Conservation (phyloP, 1,284 basidiomycete species). For the Athelia sp. region DNA sequence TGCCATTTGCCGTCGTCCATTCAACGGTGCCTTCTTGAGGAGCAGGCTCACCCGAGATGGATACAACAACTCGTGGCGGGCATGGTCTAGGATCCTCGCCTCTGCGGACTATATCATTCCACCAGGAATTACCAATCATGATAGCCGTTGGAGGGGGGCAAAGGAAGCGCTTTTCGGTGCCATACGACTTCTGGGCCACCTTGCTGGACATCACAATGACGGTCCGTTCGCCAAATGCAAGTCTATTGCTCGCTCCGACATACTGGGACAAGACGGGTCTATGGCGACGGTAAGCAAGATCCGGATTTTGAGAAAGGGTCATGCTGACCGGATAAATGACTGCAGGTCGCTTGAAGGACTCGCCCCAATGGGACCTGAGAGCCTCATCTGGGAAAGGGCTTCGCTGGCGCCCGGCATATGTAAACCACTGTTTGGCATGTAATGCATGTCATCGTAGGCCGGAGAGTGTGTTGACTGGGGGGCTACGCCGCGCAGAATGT, state of each 20-base stretch:
- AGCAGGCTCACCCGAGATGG: conserved; percentile 85
- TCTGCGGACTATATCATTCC: conserved; percentile 69
- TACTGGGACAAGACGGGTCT: conserved; percentile 83
- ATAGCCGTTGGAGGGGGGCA: conserved; percentile 95
- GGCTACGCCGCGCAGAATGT: conserved; percentile 59
- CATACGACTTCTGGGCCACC: conserved; percentile 96
- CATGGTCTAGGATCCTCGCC: conserved; percentile 71
- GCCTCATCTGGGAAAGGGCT: conserved; percentile 58
- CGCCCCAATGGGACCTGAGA: conserved; percentile 50
- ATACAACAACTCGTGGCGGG: conserved; percentile 82
- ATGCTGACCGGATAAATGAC: conserved; percentile 69
- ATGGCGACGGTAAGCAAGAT: conserved; percentile 12
- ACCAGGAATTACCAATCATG: conserved; percentile 94
- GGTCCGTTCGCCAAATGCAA: conserved; percentile 89
- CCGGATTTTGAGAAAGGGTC: conserved; percentile 7
- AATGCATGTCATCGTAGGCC: conserved; percentile 54
- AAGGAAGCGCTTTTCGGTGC: conserved; percentile 94
- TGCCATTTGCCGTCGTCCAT: conserved; percentile 80
- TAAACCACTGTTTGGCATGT: conserved; percentile 43
- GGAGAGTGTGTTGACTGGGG: conserved; percentile 61
- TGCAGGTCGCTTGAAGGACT: conserved; percentile 66
- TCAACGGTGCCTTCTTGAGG: conserved; percentile 81
- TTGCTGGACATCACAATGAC: conserved; percentile 95
- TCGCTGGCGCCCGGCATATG: conserved; percentile 59
- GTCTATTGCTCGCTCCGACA: conserved; percentile 77